Evolutionary conservation across 2,329 filamentous ascomycete genomes (phyloP).

Genomic region (Claviceps pusilla): DNA sequence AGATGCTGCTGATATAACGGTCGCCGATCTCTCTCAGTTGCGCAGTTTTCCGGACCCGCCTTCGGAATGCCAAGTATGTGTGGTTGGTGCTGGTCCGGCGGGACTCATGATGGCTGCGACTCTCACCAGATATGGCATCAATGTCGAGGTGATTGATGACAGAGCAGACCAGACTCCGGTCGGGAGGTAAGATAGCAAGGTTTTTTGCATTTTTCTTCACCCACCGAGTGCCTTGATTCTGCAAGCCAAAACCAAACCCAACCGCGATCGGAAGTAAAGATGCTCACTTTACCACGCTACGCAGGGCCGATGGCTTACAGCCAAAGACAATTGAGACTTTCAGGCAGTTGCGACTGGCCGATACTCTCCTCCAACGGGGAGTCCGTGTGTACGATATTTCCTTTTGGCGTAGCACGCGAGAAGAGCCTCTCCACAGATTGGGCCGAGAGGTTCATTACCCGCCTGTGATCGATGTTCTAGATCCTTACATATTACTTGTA

Average conservation of each 20-base stretch:
- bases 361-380: conserved; percentile 49
- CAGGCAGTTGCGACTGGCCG: conserved; percentile 57
- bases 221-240: neutral
- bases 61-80: conserved; percentile 31
- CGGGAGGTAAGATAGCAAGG: conserved; percentile 29
- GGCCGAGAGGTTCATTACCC: conserved; percentile 57
- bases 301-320: conserved; percentile 55
- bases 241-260: neutral
- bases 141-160: conserved; percentile 52
- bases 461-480: conserved; percentile 39
- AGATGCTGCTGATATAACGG: conserved; percentile 19
- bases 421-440: conserved; percentile 41
- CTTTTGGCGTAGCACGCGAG: conserved; percentile 48
- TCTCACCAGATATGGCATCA: conserved; percentile 51
- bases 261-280: neutral
- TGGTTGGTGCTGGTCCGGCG: conserved; percentile 41
- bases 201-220: neutral
- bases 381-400: conserved; percentile 60
- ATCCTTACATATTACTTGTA: conserved; percentile 42
- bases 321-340: conserved; percentile 69
- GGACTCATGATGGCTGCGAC: conserved; percentile 40
- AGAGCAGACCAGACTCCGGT: conserved; percentile 51
- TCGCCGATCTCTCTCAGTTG: conserved; percentile 33
- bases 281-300: conserved; percentile 4
- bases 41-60: conserved; percentile 33